Base-by-base conservation (phyloP, 495 filamentous ascomycete genomes). In the Penicillium nucicola region DNA sequence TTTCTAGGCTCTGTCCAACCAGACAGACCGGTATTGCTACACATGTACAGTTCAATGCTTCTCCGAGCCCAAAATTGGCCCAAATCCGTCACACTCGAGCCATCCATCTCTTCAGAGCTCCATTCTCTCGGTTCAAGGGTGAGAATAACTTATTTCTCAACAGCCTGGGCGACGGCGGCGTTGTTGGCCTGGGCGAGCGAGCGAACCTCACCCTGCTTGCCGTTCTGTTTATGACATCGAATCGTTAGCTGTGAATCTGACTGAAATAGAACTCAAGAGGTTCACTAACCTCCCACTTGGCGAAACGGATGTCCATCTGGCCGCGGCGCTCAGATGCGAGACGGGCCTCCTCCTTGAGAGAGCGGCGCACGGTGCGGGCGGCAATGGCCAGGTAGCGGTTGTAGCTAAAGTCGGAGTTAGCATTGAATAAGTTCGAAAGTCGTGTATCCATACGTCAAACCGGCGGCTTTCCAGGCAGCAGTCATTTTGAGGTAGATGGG, bases 391-490 rank as follows among this genome's bases (percentile, higher is more conserved):
- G 62, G 76, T 82, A 79, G 53, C 77, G 69, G 72, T 81, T 74
- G 72, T 78, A 74, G 58, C 74, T 72, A 65, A 51, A 15, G 66
- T 42, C 61, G 33, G 52, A 52, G 57, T 78, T 60, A 60, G 66
- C 61, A 52, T 64, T 62, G 20, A 47, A 35, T 25, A 42, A 35
- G 4, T 42, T 42, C 19, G 42, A 14, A 20, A 28, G 5, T 30
- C 4, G 34, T 30, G 4, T 1, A 42, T 39, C 62, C 87, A 72
- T 86, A 97, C 95, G 87, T 95, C 64, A 97, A 78, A 77, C 95
- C 93, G 67, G 93, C 86, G 65, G 91, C 83, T 87, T 97, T 97
- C 95, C 95, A 99, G 67, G 91, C 89, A 76, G 90, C 92, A 72
- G 89, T 83, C 93, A 98, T 98, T 79, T 84, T 90, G 85, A 83